phyloP scores from a whole-genome alignment of 805 yeast genomes.

The Millerozyma acaciae region DNA sequence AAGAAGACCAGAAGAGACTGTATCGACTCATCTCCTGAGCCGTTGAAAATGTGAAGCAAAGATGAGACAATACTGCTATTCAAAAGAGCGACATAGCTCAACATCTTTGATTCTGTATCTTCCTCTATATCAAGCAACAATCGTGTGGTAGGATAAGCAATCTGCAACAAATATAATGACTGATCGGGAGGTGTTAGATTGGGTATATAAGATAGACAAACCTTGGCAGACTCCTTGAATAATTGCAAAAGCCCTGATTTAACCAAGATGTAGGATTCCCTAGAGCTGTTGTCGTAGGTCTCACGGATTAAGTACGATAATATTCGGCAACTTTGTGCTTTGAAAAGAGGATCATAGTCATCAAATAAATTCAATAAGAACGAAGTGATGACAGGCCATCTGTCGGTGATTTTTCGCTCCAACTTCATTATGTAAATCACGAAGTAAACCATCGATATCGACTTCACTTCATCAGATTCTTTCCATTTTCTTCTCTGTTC shows the following conservation, averaged over 20 bases:
- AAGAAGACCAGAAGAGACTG: slow-evolving; percentile 12
- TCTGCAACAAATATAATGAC: slow-evolving; percentile 16
- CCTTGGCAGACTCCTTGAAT: slow-evolving; percentile 21
- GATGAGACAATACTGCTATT: slow-evolving; percentile 21
- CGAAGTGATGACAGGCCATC: slow-evolving; percentile 27
- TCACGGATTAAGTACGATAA: slow-evolving; percentile 12
- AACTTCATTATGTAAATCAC: slow-evolving; percentile 11
- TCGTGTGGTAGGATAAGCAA: slow-evolving; percentile 20
- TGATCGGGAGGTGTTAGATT: slow-evolving; percentile 20
- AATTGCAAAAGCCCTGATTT: slow-evolving; percentile 25
- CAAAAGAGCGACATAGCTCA: slow-evolving; percentile 19
- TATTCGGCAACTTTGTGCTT: slow-evolving; percentile 23
- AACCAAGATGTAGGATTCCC: slow-evolving; percentile 8
- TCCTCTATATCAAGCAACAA: slow-evolving; percentile 9
- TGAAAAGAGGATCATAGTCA: slow-evolving; percentile 26
- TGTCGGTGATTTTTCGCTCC: slow-evolving; percentile 6
- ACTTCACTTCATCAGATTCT: slow-evolving; percentile 15
- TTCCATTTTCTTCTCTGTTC: slow-evolving; percentile 26
- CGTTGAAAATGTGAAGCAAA: slow-evolving; percentile 18
- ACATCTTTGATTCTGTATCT: neutral
- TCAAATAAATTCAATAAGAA: slow-evolving; percentile 33
- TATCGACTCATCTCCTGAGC: slow-evolving; percentile 8
- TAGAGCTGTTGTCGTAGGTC: neutral
- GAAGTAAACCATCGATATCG: slow-evolving; percentile 25
- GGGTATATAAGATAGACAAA: slow-evolving; percentile 27